These are phyloP conservation scores for Chalaropsis ovoidea DNA, from an alignment of 2,329 filamentous ascomycete genomes.

Conservation along the genomic window DNA sequence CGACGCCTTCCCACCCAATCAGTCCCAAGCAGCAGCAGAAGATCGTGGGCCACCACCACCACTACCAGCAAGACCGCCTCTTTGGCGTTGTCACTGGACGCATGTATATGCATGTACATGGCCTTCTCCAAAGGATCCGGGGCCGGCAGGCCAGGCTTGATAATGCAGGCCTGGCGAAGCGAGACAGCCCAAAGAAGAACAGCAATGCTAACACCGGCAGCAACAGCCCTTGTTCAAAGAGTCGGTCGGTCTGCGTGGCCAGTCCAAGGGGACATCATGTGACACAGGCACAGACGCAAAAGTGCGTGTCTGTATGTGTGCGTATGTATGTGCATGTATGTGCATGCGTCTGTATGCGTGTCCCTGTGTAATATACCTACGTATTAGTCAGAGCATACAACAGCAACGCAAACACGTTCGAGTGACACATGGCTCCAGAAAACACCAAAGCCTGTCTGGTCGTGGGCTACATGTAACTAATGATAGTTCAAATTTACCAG, in stretches of 20 bases:
- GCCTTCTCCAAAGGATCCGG: neutral
- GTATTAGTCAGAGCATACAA: neutral
- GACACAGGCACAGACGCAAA: conserved; percentile 5
- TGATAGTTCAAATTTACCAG: conserved; percentile 2
- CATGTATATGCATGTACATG: neutral
- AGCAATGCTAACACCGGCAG: too few relatives aligned
- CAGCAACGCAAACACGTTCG: neutral
- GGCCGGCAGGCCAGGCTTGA: conserved; percentile 3
- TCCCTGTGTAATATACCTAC: neutral
- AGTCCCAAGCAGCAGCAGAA: neutral
- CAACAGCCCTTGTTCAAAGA: neutral
- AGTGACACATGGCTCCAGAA: neutral
- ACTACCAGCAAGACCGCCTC: neutral
- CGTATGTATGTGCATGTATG: neutral
- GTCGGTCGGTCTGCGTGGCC: neutral
- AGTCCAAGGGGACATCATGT: neutral
- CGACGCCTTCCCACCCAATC: neutral
- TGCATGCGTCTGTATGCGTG: neutral
- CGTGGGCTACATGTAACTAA: neutral
- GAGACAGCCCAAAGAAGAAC: neutral
- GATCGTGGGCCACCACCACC: neutral
- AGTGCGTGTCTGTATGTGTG: neutral
- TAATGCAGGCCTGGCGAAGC: neutral
- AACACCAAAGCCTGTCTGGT: neutral
- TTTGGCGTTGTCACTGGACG: neutral